Percentiles rank a stretch among this genome's conserved stretches.
Evolutionary conservation across 2,329 filamentous ascomycete species (phyloP).

Genomic region (Rhexocercosporidium sp.): DNA sequence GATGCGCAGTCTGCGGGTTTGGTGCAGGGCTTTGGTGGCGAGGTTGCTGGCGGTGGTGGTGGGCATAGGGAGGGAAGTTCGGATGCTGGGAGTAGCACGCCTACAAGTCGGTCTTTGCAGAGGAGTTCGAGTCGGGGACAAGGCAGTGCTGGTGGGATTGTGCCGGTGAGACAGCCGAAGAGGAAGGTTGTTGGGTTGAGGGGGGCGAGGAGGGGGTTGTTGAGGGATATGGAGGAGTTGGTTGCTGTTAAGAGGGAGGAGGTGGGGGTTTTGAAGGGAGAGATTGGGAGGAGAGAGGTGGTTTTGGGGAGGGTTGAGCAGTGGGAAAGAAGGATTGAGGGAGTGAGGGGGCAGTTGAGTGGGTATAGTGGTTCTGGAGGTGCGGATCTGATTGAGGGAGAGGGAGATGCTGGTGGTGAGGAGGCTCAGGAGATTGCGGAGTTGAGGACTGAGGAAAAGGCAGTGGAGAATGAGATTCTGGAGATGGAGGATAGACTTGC

Average conservation of each 20-base stretch:
- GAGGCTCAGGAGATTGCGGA: conserved; percentile 63
- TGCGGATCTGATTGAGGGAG: conserved; percentile 51
- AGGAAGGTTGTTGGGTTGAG: conserved; percentile 59
- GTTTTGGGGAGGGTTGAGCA: conserved; percentile 62
- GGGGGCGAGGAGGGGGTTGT: conserved; percentile 68
- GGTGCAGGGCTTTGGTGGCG: conserved; percentile 37
- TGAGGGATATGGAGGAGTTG: conserved; percentile 66
- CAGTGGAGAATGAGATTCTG: conserved; percentile 66
- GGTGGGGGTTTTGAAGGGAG: conserved; percentile 61
- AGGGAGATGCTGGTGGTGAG: conserved; percentile 52
- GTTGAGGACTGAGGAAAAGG: conserved; percentile 59
- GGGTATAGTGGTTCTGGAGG: conserved; percentile 55
- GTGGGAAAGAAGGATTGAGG: conserved; percentile 52
- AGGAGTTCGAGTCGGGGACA: conserved; percentile 25
- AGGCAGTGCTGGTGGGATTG: conserved; percentile 47
- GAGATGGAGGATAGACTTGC: conserved; percentile 68
- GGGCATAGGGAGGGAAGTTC: conserved; percentile 43
- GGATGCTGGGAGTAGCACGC: conserved; percentile 44
- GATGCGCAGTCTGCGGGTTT: conserved; percentile 61
- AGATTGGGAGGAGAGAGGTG: conserved; percentile 60
- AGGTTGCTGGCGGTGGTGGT: conserved; percentile 26
- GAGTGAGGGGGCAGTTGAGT: conserved; percentile 55
- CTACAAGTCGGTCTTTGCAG: conserved; percentile 31
- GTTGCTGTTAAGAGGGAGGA: conserved; percentile 72
- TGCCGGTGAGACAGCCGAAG: conserved; percentile 65